Evolutionary conservation across 805 yeast species (phyloP).

Genomic region (Debaryomyces castellii): DNA sequence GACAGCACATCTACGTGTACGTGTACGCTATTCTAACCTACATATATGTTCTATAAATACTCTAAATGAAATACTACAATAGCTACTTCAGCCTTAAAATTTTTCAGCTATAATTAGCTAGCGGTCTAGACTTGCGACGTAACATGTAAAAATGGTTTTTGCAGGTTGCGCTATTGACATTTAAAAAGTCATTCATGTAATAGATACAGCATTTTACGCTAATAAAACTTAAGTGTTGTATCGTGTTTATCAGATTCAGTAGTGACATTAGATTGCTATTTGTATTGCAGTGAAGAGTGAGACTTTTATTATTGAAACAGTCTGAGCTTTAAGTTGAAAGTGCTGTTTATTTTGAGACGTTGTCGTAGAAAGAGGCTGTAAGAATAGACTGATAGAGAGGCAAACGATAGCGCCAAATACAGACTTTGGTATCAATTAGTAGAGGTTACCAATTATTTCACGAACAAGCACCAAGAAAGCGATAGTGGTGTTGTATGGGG

Average conservation of each 20-base stretch:
- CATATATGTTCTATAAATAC: background rate
- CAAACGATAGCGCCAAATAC: background rate
- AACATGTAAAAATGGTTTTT: background rate
- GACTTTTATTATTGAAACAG: background rate
- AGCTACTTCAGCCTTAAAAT: background rate
- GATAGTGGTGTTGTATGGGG: background rate
- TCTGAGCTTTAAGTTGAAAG: background rate
- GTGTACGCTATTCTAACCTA: too few relatives aligned
- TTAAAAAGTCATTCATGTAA: background rate
- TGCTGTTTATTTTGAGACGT: background rate
- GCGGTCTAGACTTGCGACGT: background rate
- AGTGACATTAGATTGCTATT: background rate
- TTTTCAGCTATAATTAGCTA: background rate
- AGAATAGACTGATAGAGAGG: too few relatives aligned
- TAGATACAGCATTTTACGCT: background rate
- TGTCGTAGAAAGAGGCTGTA: background rate
- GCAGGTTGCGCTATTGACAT: background rate
- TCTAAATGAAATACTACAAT: background rate
- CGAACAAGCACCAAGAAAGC: background rate
- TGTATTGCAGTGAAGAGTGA: background rate
- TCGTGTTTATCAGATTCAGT: background rate
- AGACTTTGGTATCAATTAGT: background rate
- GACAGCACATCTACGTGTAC: too few relatives aligned
- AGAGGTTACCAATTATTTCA: background rate
- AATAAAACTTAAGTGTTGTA: background rate